Conservation (phyloP, 2,329 filamentous ascomycete genomes). For the Gaeumannomyces tritici region DNA sequence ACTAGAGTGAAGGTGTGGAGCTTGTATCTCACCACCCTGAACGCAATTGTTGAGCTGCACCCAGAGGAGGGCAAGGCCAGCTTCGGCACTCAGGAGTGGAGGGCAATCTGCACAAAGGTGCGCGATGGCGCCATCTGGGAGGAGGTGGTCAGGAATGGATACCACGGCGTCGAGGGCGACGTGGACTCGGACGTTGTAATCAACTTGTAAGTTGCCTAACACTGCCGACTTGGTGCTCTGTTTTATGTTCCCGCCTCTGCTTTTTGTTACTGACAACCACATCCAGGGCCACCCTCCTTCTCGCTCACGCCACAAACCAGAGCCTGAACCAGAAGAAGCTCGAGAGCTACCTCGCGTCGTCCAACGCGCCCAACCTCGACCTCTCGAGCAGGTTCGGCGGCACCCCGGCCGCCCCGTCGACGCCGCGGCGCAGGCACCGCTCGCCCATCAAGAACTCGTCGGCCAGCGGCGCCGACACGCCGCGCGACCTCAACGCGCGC, state of each 20-base stretch:
- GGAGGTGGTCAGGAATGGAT: slow-evolving; percentile 78
- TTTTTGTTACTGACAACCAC: neutral
- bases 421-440: slow-evolving; percentile 27
- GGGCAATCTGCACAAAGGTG: slow-evolving; percentile 70
- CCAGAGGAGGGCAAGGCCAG: slow-evolving; percentile 81
- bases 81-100: slow-evolving; percentile 82
- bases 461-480: slow-evolving; percentile 65
- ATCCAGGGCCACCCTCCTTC: slow-evolving; percentile 72
- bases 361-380: slow-evolving; percentile 64
- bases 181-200: slow-evolving; percentile 93
- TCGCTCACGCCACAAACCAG: slow-evolving; percentile 84
- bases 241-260: neutral
- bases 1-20: slow-evolving; percentile 96
- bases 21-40: slow-evolving; percentile 86
- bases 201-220: slow-evolving; percentile 52
- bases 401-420: slow-evolving; percentile 33
- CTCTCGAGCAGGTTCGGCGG: slow-evolving; percentile 49
- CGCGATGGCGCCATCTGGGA: slow-evolving; percentile 92
- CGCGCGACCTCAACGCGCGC: slow-evolving; percentile 71
- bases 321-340: slow-evolving; percentile 75
- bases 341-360: slow-evolving; percentile 78
- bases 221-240: no score
- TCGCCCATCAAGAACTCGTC: slow-evolving; percentile 29
- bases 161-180: slow-evolving; percentile 78
- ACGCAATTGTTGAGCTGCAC: slow-evolving; percentile 81